Evolutionary conservation across 2,329 filamentous ascomycete genomes (phyloP), one percentile per base, ranked within the genome.

Genomic region (Nectriaceae sp.): DNA sequence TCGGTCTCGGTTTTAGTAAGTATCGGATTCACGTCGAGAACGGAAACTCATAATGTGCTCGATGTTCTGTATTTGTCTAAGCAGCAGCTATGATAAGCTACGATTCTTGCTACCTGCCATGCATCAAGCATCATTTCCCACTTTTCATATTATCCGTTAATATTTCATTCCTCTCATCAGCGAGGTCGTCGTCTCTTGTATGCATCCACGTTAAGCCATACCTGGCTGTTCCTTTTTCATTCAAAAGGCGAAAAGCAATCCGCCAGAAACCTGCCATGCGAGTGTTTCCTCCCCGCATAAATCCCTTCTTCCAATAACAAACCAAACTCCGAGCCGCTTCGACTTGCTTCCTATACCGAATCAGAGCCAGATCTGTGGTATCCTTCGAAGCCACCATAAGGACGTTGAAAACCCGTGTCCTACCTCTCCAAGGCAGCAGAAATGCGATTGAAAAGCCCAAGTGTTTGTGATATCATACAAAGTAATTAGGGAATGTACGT

Each of bases 381-480:
- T 52, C 52, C 50, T 48, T 53, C 42, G 39, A 53, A 57, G 35
- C 39, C 40, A 21, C 13, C 29, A 40, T 31, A 41, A 50, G 46
- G 46, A 41, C 35, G 31, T 43, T 39, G 41, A 35, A 47, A 59
- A 46, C 44, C 29, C 49, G 29, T 55, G 19, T 47, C 36, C 41
- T 50, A 49, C 55, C 51, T 40, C 31, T 42, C 19, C 20, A 24
- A 48, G 49, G 50, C 50, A 49, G 48, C 40, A 51, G 41, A 62
- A 62, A 58, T 52, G 40, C 40, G 42, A 54, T 48, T 41, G 38
- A 56, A 54, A 55, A 55, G 42, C 49, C 44, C 42, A 47, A 61
- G 51, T 49, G 44, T 18, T 59, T 57, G 57, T 68, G 58, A 58
- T 68, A 66, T 62, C 55, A 54, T 60, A 59, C 53, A 54, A 60